Base-by-base conservation (phyloP, 208 protist genomes). In the Leishmania amazonensis region DNA sequence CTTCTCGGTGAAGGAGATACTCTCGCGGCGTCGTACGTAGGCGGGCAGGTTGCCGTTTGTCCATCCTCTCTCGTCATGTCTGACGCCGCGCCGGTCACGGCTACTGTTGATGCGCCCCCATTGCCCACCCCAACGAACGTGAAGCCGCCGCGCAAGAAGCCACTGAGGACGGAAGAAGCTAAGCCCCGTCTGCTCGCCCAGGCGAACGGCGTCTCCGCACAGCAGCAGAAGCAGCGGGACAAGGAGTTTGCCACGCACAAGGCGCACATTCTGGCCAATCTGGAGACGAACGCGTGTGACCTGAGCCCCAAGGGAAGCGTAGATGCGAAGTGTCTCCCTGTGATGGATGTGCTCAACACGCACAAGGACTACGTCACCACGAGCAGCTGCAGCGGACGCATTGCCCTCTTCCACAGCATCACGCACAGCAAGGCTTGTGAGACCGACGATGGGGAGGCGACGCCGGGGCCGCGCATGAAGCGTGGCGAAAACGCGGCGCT, bases 301-400 rank as follows among this genome's bases (percentile, higher is more conserved):
- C 81, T 95, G 64, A 97, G 92, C 78, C 89, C 91, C 0, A 95
- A 95, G 65, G 87, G 87, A 45, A 87, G 81, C 73, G 93, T 97
- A 2, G 94, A 97, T 75, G 79, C 76, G 42, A 95, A 96, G 81
- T 97, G 94, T 67, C 76, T 89, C 42, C 86, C 90, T 8, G 78
- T 96, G 42, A 96, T 97, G 90, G 49, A 84, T 19, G 31, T 93
- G 8, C 85, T 97, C 35, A 97, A 97, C 86, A 87, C 77, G 17
- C 87, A 95, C 78, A 19, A 24, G 3, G 92, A 97, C 80, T 97
- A 96, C 84, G 80, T 97, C 38, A 97, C 94, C 19, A 96, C 93
- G 5, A 97, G 94, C 87, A 97, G 94, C 78, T 97, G 94, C 86
- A 95, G 93, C 72, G 94, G 94, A 51, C 94, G 94, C 62, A 97